Evolutionary conservation across 169 alveolate genomes (phyloP).

Genomic region (Plasmodium knowlesi): DNA sequence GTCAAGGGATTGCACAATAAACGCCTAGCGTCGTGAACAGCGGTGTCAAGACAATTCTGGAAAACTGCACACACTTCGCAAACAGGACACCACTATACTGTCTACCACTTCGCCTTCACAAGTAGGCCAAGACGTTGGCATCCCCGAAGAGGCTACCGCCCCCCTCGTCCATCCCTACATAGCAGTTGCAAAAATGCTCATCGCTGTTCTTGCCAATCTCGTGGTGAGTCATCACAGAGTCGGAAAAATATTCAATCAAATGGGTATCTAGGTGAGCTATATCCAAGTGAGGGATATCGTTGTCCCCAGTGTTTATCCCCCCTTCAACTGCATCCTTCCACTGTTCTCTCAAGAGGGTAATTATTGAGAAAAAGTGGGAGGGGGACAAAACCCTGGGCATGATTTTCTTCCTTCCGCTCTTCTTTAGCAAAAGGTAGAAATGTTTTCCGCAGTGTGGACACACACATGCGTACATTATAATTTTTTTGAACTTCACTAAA

Average conservation of each 20-base stretch:
- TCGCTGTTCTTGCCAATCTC: not conserved
- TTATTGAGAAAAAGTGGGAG: not conserved
- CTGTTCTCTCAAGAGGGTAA: constrained; percentile 7
- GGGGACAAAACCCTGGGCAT: constrained; percentile 50
- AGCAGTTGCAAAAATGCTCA: constrained; percentile 22
- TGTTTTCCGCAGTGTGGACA: constrained; percentile 53
- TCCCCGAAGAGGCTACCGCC: constrained; percentile 7
- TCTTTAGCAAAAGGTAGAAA: constrained; percentile 49
- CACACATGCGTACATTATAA: constrained; percentile 4
- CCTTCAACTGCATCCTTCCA: not conserved
- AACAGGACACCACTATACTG: not conserved
- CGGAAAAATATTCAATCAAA: too few relatives aligned
- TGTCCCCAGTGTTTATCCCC: not conserved
- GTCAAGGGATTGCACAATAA: not conserved
- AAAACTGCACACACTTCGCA: not conserved
- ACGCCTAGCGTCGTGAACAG: not conserved
- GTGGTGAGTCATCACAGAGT: not conserved
- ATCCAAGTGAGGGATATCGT: not conserved
- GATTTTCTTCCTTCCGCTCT: constrained; percentile 14
- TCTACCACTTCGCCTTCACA: not conserved
- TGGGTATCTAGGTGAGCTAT: not conserved
- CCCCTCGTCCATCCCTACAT: constrained; percentile 13
- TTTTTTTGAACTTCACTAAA: not conserved
- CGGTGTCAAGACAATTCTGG: not conserved
- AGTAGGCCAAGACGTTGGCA: constrained; percentile 8